A percentile compares a stretch with the other conserved stretches of the same genome.
Conservation (phyloP, 2,329 filamentous ascomycete genomes). For the Hortaea werneckii region DNA sequence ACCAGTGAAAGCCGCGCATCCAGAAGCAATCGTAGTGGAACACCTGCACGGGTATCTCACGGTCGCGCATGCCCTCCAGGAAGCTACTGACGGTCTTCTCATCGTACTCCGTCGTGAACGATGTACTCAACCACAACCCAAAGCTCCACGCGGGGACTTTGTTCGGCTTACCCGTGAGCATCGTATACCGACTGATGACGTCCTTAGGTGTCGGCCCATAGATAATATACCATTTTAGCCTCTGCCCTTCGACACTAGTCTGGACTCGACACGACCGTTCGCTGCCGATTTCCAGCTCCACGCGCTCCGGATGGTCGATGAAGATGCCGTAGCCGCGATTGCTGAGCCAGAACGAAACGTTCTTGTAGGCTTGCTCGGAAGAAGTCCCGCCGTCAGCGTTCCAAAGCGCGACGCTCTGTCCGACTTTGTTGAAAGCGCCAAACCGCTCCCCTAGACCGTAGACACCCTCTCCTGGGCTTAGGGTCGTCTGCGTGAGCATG, state of each 20-base stretch:
- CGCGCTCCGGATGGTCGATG: constrained; percentile 57
- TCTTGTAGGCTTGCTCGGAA: constrained; percentile 63
- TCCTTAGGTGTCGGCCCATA: constrained; percentile 63
- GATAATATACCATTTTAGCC: constrained; percentile 64
- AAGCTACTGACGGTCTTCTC: constrained; percentile 58
- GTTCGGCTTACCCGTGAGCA: constrained; percentile 55
- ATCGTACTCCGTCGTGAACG: constrained; percentile 64
- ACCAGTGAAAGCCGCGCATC: constrained; percentile 67
- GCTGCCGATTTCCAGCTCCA: constrained; percentile 64
- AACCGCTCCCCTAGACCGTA: constrained; percentile 70
- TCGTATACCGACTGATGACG: constrained; percentile 56
- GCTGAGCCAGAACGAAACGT: constrained; percentile 59
- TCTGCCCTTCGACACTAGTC: constrained; percentile 57
- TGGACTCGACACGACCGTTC: constrained; percentile 63
- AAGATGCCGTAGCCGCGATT: constrained; percentile 69
- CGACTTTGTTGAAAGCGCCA: constrained; percentile 66
- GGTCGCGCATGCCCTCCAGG: constrained; percentile 56
- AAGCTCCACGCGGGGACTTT: constrained; percentile 64
- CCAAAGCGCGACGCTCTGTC: constrained; percentile 58
- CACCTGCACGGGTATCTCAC: constrained; percentile 56
- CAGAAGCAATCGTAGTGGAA: constrained; percentile 74
- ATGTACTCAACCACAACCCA: constrained; percentile 67
- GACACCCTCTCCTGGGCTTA: constrained; percentile 51
- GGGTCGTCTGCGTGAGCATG: constrained; percentile 36
- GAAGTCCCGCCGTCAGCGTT: constrained; percentile 54